Percentiles rank a stretch among this genome's conserved stretches.
Conservation (phyloP, 441 rosid genomes). For the Biscutella laevigata region DNA sequence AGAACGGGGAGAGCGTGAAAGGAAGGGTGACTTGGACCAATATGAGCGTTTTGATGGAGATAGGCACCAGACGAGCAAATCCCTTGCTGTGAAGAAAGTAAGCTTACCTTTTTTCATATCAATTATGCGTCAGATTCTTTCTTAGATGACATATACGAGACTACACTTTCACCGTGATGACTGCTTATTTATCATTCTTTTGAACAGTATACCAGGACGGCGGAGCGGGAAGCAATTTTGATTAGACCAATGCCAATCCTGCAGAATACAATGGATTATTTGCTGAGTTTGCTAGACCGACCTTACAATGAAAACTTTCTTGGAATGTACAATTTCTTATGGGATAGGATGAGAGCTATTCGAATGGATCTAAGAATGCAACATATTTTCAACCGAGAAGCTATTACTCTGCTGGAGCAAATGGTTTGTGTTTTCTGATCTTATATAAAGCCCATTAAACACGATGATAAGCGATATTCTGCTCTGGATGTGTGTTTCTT, state of each 20-base stretch:
- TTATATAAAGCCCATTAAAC: not conserved
- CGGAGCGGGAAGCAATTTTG: conserved; percentile 84
- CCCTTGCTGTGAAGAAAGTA: conserved; percentile 80
- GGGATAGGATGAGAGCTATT: conserved; percentile 99
- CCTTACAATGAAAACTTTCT: conserved; percentile 75
- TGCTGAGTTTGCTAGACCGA: conserved; percentile 73
- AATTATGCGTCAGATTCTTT: conserved; percentile 4
- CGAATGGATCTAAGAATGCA: conserved; percentile 98
- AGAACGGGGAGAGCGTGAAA: conserved; percentile 87
- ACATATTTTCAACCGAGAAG: conserved; percentile 74
- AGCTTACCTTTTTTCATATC: not conserved
- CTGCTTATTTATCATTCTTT: conserved; percentile 19
- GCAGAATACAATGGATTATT: conserved; percentile 69
- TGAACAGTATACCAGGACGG: conserved; percentile 78
- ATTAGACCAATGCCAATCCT: conserved; percentile 90
- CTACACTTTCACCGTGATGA: conserved; percentile 18
- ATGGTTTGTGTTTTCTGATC: conserved; percentile 52
- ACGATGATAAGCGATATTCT: not conserved
- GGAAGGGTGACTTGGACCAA: conserved; percentile 96
- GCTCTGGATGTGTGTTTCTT: conserved; percentile 9
- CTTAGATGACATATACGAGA: conserved; percentile 9
- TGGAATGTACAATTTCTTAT: conserved; percentile 80
- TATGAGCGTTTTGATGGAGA: conserved; percentile 92
- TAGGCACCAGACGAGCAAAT: conserved; percentile 77
- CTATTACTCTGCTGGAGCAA: conserved; percentile 87